Evolutionary conservation across 768 basidiomycete genomes (phyloP), one percentile per base, ranked within the genome.

Genomic region (Lactarius sp.): DNA sequence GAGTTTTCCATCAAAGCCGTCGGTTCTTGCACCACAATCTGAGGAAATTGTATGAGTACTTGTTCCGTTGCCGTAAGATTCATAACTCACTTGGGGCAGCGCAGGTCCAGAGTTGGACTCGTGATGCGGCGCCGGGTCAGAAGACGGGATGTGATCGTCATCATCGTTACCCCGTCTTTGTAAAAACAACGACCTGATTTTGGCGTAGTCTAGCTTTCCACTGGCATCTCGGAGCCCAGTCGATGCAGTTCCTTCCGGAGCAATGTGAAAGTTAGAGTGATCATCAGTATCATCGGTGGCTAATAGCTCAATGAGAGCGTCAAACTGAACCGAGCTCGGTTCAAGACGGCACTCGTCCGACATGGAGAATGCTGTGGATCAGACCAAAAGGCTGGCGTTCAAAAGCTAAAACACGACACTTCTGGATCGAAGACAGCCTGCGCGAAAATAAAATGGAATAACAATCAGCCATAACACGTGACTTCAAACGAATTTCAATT

Each of bases 241-340:
- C 6, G 61, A 60, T 39, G 58, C 10, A 14, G 46, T 18, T 6
- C 56, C 64, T 27, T 60, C 64, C 10, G 62, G 56, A 50, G 16
- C 49, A 8, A 51, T 61, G 44, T 68, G 57, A 16, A 51, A 56
- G 42, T 60, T 55, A 13, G 61, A 59, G 59, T 68, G 56, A 8
- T 57, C 62, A 22, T 36, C 27, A 16, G 65, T 31, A 34, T 69
- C 68, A 13, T 62, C 64, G 20, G 64, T 66, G 33, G 67, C 68
- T n/a, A 69, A 49, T 14, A 69, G 52, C 47, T 69, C 68, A 16
- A 69, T 60, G 10, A 69, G 64, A 27, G 68, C 67, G 22, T 69
- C 68, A 49, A 69, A 69, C 20, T 66, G 42, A 44, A 47, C 60
- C n/a, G 50, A 59, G 42, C 41, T 54, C 14, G 34, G 44, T 58